Evolutionary conservation across 257 asterid genomes (phyloP).

Genomic region (Scutellaria barbata): DNA sequence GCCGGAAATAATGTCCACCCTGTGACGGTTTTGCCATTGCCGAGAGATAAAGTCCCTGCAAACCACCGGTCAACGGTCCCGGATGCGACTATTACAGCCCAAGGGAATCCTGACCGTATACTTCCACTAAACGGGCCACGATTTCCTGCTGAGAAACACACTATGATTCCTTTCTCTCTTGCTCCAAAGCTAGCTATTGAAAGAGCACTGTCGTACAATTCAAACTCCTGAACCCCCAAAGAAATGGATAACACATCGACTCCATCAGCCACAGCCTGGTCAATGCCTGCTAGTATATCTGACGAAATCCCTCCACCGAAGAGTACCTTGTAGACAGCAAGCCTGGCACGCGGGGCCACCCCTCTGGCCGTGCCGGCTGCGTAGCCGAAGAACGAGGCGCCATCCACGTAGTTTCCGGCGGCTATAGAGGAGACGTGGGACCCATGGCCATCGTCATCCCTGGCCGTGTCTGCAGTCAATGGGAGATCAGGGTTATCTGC

Average conservation of each 20-base stretch:
- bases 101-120: slow-evolving; percentile 33
- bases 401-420: slow-evolving; percentile 27
- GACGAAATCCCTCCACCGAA: not conserved
- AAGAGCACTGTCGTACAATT: slow-evolving; percentile 29
- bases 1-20: slow-evolving; percentile 40
- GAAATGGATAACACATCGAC: slow-evolving; percentile 36
- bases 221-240: not conserved
- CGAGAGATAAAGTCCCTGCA: slow-evolving; percentile 36
- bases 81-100: slow-evolving; percentile 38
- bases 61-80: slow-evolving; percentile 44
- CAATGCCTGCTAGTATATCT: slow-evolving; percentile 38
- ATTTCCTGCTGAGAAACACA: slow-evolving; percentile 38
- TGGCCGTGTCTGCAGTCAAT: slow-evolving; percentile 12
- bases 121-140: slow-evolving; percentile 28
- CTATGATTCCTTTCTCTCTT: slow-evolving; percentile 35
- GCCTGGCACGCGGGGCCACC: slow-evolving; percentile 30
- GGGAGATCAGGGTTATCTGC: not conserved
- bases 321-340: slow-evolving; percentile 30
- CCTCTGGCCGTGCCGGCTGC: slow-evolving; percentile 36
- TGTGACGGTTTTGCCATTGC: slow-evolving; percentile 36
- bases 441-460: slow-evolving; percentile 33
- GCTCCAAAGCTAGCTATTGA: slow-evolving; percentile 42
- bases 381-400: slow-evolving; percentile 34
- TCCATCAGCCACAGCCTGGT: slow-evolving; percentile 45
- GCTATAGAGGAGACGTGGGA: slow-evolving; percentile 38